These are phyloP conservation scores for Leccinum pachyderme DNA, from an alignment of 1,284 basidiomycete species.

Conservation along the genomic window DNA sequence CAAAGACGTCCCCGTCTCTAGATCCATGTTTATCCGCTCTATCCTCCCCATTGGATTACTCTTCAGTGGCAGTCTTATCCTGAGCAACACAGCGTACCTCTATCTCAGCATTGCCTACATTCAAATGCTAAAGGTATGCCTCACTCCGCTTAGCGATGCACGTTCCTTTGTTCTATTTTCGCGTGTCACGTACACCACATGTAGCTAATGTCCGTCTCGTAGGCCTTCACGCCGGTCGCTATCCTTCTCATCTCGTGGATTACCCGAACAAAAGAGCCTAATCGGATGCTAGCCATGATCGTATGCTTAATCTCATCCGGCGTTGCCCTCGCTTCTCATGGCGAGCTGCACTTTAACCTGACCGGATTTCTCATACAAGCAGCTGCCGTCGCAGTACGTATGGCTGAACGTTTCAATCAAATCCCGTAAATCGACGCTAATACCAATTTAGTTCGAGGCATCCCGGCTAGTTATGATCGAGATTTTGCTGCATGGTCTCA, in stretches of 20 bases:
- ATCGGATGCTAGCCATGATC: constrained; percentile 75
- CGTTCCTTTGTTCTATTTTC: background rate
- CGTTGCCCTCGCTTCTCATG: constrained; percentile 85
- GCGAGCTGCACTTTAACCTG: constrained; percentile 84
- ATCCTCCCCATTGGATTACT: constrained; percentile 93
- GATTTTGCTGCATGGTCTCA: constrained; percentile 90
- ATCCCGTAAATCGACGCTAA: constrained; percentile 8
- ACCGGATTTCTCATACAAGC: constrained; percentile 86
- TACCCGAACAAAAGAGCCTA: constrained; percentile 88
- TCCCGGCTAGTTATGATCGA: constrained; percentile 96
- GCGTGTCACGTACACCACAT: background rate
- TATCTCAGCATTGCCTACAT: constrained; percentile 92
- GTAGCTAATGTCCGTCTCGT: constrained; percentile 6
- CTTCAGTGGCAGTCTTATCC: constrained; percentile 89
- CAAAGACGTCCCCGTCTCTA: constrained; percentile 84
- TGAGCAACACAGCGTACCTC: constrained; percentile 94
- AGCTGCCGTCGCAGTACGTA: constrained; percentile 71
- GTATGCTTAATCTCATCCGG: constrained; percentile 92
- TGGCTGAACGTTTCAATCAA: background rate
- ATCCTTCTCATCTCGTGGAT: constrained; percentile 94
- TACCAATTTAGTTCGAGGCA: constrained; percentile 67
- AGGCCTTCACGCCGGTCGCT: constrained; percentile 96
- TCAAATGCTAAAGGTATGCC: constrained; percentile 91
- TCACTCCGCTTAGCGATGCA: background rate
- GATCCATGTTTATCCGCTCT: constrained; percentile 79